Conservation (phyloP, 2,329 filamentous ascomycete genomes). For the Trichophyton mentagrophytes region DNA sequence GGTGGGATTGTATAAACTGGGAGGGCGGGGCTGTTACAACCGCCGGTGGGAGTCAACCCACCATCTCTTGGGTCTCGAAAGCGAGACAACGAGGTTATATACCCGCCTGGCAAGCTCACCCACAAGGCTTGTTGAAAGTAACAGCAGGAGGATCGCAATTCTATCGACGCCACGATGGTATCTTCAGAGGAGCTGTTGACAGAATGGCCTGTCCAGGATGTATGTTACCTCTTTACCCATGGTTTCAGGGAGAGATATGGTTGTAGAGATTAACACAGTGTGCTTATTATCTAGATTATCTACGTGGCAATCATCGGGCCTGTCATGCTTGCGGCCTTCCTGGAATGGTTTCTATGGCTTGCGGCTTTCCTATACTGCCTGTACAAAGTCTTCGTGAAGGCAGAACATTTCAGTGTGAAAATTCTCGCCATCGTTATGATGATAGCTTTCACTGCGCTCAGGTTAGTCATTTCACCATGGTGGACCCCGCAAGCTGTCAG, state of each 20-base stretch:
- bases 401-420: slow-evolving; percentile 73
- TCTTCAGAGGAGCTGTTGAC: slow-evolving; percentile 10
- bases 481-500: background rate
- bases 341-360: slow-evolving; percentile 93
- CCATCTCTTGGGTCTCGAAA: background rate
- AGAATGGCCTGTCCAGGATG: slow-evolving; percentile 28
- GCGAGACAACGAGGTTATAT: background rate
- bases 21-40: background rate
- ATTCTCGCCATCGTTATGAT: slow-evolving; percentile 66
- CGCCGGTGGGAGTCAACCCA: background rate
- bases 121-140: background rate
- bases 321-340: slow-evolving; percentile 68
- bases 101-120: background rate
- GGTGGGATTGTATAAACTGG: background rate
- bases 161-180: background rate
- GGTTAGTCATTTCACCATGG: slow-evolving; percentile 42
- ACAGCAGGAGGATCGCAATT: background rate
- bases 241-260: background rate
- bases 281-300: slow-evolving; percentile 50
- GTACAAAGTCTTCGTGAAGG: slow-evolving; percentile 75
- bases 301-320: slow-evolving; percentile 70
- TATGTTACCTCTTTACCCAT: slow-evolving; percentile 11
- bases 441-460: slow-evolving; percentile 57
- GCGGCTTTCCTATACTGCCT: slow-evolving; percentile 89
- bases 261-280: background rate